Conservation (phyloP, 495 filamentous ascomycete species). For the Aspergillus affinis region DNA sequence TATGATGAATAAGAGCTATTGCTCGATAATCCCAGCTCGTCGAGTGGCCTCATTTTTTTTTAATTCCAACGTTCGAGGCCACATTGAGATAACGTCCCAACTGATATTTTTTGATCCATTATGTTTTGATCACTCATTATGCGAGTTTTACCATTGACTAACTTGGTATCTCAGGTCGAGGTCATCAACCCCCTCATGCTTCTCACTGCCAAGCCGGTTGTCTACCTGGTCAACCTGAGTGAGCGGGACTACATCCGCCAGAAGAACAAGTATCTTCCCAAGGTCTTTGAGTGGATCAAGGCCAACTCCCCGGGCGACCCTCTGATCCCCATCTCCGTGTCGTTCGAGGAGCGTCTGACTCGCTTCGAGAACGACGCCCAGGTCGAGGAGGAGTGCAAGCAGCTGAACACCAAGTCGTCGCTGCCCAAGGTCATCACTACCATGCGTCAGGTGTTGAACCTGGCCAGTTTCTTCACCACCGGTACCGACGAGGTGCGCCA, state of each 20-base stretch:
- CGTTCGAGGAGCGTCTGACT: conserved; percentile 88
- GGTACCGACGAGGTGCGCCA: conserved; percentile 96
- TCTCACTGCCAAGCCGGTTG: conserved; percentile 93
- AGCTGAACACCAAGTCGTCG: conserved; percentile 78
- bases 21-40: conserved; percentile 99
- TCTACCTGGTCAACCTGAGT: conserved; percentile 94
- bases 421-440: conserved; percentile 91
- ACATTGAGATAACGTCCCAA: conserved; percentile 76
- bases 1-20: conserved; percentile 97
- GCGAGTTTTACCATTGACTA: conserved; percentile 26
- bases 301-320: conserved; percentile 81
- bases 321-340: conserved; percentile 88
- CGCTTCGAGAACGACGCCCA: conserved; percentile 73
- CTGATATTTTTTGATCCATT: conserved; percentile 44
- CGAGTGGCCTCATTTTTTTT: conserved; percentile 66
- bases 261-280: conserved; percentile 98
- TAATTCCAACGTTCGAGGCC: conserved; percentile 66
- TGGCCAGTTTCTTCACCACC: conserved; percentile 96
- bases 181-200: conserved; percentile 96
- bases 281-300: conserved; percentile 93
- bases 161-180: conserved; percentile 67
- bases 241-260: conserved; percentile 97
- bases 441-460: conserved; percentile 88
- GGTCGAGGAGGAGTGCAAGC: conserved; percentile 86
- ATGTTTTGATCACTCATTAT: conserved; percentile 23